Evolutionary conservation across 768 basidiomycete genomes (phyloP).

Genomic region (Rhodotorula taiwanensis): DNA sequence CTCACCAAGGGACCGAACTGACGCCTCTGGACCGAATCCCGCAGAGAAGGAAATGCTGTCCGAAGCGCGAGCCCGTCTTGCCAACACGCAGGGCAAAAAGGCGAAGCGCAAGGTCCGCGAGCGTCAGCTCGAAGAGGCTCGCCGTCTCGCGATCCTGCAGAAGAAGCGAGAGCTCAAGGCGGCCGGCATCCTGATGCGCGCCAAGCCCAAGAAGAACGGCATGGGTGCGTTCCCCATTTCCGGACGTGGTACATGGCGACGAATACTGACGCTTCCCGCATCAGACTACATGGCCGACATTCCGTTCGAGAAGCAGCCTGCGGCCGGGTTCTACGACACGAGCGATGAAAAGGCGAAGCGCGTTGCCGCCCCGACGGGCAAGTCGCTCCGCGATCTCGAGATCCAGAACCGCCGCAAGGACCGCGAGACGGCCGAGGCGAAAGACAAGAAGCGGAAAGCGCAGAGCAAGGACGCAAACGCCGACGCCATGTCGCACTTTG

Average conservation of each 20-base stretch:
- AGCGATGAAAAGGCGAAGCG: conserved; percentile 83
- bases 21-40: neutral
- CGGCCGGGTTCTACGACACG: conserved; percentile 93
- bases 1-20: neutral
- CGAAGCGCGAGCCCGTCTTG: conserved; percentile 92
- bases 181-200: conserved; percentile 96
- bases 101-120: conserved; percentile 98
- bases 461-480: conserved; percentile 46
- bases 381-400: conserved; percentile 39
- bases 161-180: conserved; percentile 97
- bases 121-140: conserved; percentile 90
- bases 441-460: conserved; percentile 74
- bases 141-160: conserved; percentile 85
- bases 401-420: conserved; percentile 85
- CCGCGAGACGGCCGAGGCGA: conserved; percentile 85
- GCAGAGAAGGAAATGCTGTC: conserved; percentile 99
- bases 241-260: neutral
- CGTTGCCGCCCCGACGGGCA: conserved; percentile 58
- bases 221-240: conserved; percentile 55
- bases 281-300: conserved; percentile 91
- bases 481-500: conserved; percentile 76
- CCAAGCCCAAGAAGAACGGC: conserved; percentile 89
- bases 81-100: conserved; percentile 99
- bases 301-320: conserved; percentile 94
- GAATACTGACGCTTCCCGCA: conserved; percentile 19